Evolutionary conservation across 345 rosid species (phyloP).

Genomic region (Rhizophora mangle): DNA sequence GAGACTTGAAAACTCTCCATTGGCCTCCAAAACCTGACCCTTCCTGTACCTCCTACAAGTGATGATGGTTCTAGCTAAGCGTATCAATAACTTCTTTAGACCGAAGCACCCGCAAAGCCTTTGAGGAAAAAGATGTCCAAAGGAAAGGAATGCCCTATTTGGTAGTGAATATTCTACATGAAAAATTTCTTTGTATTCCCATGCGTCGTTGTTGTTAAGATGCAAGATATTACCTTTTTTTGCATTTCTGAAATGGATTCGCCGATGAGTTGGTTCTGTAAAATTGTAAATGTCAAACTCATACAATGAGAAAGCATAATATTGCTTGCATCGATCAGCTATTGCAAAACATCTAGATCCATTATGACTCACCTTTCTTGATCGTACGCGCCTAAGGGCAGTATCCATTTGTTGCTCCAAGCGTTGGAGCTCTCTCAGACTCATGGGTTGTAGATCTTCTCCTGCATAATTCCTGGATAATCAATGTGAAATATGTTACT

Average conservation of each 20-base stretch:
- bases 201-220: background rate
- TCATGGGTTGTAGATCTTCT: conserved; percentile 59
- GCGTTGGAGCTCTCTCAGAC: conserved; percentile 63
- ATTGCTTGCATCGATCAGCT: background rate
- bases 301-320: background rate
- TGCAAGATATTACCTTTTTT: conserved; percentile 48
- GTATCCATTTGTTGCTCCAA: conserved; percentile 79
- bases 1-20: no score
- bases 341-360: background rate
- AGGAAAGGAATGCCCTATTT: no score
- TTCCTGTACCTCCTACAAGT: no score
- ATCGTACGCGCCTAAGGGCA: conserved; percentile 68
- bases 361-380: conserved; percentile 47
- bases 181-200: no score
- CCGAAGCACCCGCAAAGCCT: no score
- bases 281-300: background rate
- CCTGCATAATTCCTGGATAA: conserved; percentile 56
- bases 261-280: conserved; percentile 65
- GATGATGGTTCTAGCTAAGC: no score
- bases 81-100: no score
- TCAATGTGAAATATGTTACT: background rate
- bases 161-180: no score
- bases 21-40: no score
- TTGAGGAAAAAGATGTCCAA: no score
- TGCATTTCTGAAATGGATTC: conserved; percentile 61